phyloP scores from a whole-genome alignment of 805 yeast genomes.

The Komagataella phaffii region DNA sequence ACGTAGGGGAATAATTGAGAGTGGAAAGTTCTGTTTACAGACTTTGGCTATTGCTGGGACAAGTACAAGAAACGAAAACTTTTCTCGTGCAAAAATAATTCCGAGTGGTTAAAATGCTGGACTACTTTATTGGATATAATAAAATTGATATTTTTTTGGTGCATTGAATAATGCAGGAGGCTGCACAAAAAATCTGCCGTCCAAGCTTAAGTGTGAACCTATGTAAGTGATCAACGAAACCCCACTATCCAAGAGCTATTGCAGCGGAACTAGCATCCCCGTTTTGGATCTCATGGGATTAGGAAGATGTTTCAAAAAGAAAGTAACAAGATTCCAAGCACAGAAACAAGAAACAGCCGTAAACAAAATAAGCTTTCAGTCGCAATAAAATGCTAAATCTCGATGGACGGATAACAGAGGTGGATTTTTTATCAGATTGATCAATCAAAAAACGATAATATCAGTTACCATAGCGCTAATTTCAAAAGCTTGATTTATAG shows the following conservation, averaged over 20 bases:
- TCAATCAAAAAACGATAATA: background rate
- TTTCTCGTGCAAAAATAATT: too few species aligned
- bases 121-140: background rate
- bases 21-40: background rate
- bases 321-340: background rate
- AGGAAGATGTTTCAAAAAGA: too few species aligned
- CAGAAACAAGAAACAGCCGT: background rate
- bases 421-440: background rate
- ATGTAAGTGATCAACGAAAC: background rate
- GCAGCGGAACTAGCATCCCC: too few species aligned
- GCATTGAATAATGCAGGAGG: background rate
- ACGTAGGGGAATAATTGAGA: background rate
- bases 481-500: background rate
- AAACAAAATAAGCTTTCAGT: background rate
- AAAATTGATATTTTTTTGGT: background rate
- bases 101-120: background rate
- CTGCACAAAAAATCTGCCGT: background rate
- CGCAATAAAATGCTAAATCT: background rate
- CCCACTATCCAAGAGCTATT: too few species aligned
- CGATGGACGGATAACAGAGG: background rate
- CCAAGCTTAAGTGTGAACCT: background rate
- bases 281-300: too few species aligned
- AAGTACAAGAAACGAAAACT: too few species aligned
- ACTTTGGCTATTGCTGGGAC: too few species aligned
- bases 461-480: background rate